A percentile compares a stretch with the other conserved stretches of the same genome.
Evolutionary conservation across 2,329 filamentous ascomycete genomes (phyloP).

Genomic region (Colletotrichum sp.): DNA sequence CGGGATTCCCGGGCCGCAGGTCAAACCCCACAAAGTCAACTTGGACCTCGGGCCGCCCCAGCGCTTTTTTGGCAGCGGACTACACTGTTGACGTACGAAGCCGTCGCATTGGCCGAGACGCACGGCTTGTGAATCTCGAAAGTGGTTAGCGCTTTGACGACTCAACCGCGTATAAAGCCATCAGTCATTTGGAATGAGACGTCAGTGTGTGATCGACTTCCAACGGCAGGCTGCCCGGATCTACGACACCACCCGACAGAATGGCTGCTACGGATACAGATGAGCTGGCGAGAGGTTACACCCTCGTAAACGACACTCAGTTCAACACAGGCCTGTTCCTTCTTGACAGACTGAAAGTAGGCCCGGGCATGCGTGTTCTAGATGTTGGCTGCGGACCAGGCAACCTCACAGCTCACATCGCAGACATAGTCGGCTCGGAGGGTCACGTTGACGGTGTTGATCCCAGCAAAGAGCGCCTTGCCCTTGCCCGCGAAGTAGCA

Average conservation of each 20-base stretch:
- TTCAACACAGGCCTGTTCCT: not conserved
- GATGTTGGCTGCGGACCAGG: conserved; percentile 9
- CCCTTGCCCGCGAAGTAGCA: not conserved
- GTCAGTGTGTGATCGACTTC: not conserved
- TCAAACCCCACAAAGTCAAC: not conserved
- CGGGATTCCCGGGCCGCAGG: not conserved
- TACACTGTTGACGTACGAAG: not conserved
- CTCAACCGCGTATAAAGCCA: not conserved
- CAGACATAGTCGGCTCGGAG: not conserved
- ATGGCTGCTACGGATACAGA: not conserved
- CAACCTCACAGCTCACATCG: conserved; percentile 4
- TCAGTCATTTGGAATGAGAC: not conserved
- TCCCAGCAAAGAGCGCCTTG: not conserved
- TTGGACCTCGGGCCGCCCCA: not conserved
- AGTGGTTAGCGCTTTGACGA: not conserved
- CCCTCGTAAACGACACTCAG: not conserved
- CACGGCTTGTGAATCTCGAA: not conserved
- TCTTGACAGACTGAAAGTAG: not conserved
- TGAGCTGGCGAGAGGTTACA: not conserved
- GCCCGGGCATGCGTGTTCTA: conserved; percentile 1
- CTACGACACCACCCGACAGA: not conserved
- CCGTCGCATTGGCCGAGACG: not conserved
- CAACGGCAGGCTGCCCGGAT: not conserved
- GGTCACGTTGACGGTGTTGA: not conserved
- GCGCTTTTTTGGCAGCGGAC: not conserved